Base-by-base conservation (phyloP, 2,329 filamentous ascomycete species). In the Claviceps africana region DNA sequence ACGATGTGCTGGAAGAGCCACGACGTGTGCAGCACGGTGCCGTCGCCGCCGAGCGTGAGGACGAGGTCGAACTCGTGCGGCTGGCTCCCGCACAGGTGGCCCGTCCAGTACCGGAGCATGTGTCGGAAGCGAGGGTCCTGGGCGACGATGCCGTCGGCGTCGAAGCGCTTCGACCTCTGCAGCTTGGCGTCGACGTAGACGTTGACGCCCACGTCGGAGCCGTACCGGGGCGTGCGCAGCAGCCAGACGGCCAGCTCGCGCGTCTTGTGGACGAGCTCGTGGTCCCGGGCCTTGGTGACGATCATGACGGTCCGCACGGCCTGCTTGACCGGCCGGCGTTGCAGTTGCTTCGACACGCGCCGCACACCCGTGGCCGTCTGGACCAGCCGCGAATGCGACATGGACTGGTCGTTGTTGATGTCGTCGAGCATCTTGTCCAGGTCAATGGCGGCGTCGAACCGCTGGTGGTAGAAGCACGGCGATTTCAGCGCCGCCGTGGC, bases 131-230 rank as follows among this genome's bases (percentile, higher is more conserved):
- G 82, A 11, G 82, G 74, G 60, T 97, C 82, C 61, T 86, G 79
- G 44, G 81, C 79, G 7, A 91, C 60, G 51, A 98, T 75, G 31
- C 81, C 80, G 4, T 81, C 70, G 2, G 86, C 81, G 61, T 90
- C 82, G 65, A 98, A 98, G 50, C 93, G 86, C 66, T 88, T 90
- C 5, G 89, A 95, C 61, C 82, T 82, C 61, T 83, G 83, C 55
- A 98, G 75, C 71, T 98, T 97, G 58, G 89, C 86, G 67, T 98
- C 93, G n/a, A 98, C 93, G 64, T 95, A 97, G 57, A 98, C 93
- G 61, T 91, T 95, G 51, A 98, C 86, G 15, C 93, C 93, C n/a
- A 93, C 66, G 56, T 93, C 83, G 51, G 81, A 88, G 44, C 88
- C 88, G 65, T 98, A 95, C 47, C 93, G 82, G 13, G 93, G 89